These are phyloP conservation scores for Platanus orientalis DNA, from an alignment of 164 flowering plant species.

Conservation along the genomic window DNA sequence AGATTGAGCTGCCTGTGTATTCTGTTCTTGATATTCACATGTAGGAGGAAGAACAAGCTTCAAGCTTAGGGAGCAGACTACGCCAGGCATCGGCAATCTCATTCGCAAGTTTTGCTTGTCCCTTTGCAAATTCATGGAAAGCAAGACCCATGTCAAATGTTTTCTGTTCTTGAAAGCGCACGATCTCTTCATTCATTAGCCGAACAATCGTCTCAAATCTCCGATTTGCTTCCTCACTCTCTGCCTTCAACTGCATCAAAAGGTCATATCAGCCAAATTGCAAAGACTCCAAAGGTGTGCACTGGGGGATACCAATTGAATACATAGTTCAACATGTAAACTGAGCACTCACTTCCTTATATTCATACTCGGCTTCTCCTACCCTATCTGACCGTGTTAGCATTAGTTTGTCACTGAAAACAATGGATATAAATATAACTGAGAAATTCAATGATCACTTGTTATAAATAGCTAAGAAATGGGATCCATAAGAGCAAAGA, in stretches of 20 bases:
- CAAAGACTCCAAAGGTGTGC: not conserved
- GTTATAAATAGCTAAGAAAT: too few relatives aligned
- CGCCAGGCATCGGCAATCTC: conserved; percentile 88
- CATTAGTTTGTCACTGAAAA: conserved; percentile 80
- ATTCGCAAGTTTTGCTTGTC: conserved; percentile 82
- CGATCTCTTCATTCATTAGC: conserved; percentile 77
- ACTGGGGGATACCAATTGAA: not conserved
- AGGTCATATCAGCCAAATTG: conserved; percentile 12
- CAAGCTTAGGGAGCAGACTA: conserved; percentile 87
- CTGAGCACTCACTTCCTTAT: conserved; percentile 48
- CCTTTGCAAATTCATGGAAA: conserved; percentile 89
- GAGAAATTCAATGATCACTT: too few relatives aligned
- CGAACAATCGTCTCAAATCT: conserved; percentile 71
- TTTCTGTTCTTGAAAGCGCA: conserved; percentile 84
- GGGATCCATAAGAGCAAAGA: too few relatives aligned
- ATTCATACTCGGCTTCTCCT: conserved; percentile 76
- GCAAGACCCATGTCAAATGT: conserved; percentile 79
- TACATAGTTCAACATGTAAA: not conserved
- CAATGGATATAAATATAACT: not conserved
- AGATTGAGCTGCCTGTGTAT: not conserved
- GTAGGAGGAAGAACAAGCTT: conserved; percentile 47
- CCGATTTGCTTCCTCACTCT: conserved; percentile 71
- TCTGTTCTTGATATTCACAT: conserved; percentile 5
- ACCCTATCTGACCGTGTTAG: conserved; percentile 72
- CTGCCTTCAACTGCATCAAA: conserved; percentile 71